Evolutionary conservation across 208 protist species (phyloP), one percentile per base, ranked within the genome.

Genomic region (Balamuthia mandrillaris): DNA sequence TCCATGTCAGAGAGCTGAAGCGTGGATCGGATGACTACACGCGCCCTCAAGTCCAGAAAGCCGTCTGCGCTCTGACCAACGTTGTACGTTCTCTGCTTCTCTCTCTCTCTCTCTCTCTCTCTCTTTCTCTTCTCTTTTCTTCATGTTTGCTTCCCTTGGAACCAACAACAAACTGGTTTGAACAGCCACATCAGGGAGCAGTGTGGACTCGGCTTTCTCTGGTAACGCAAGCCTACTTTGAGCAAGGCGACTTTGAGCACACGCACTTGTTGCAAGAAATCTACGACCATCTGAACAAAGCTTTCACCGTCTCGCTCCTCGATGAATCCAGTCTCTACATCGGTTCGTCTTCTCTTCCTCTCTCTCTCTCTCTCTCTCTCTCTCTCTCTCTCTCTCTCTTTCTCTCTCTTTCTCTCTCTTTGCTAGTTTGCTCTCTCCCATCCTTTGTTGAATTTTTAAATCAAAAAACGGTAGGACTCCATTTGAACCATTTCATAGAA

Each of bases 21-120:
- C n/a, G n/a, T n/a, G n/a, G n/a, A n/a, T n/a, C 70, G 18, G 70
- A 79, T 29, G 42, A 42, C 47, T 79, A 79, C 45, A 79, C 70
- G 29, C 70, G 70, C 45, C 52, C 70, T 18, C 47, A 60, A 31
- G 47, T 79, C 3, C 70, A 79, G 27, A 79, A 79, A 35, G 31
- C 70, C 0, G 70, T 79, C 12, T 79, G 70, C 18, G 70, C 70
- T 16, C 70, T 79, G n/a, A 58, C 70, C 16, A 79, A 54, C 33
- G 70, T 79, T 6, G 70, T 79, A 79, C 70, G 70, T 24, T 42
- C 4, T n/a, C n/a, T n/a, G n/a, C n/a, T n/a, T n/a, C n/a, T n/a
- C n/a, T n/a, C n/a, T n/a, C n/a, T n/a, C n/a, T n/a, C n/a, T n/a
- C n/a, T n/a, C 24, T 33, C 66, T n/a, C 29, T 6, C 14, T 51